Conservation (phyloP, 2,329 filamentous ascomycete species). For the Plectosphaerella sp. region DNA sequence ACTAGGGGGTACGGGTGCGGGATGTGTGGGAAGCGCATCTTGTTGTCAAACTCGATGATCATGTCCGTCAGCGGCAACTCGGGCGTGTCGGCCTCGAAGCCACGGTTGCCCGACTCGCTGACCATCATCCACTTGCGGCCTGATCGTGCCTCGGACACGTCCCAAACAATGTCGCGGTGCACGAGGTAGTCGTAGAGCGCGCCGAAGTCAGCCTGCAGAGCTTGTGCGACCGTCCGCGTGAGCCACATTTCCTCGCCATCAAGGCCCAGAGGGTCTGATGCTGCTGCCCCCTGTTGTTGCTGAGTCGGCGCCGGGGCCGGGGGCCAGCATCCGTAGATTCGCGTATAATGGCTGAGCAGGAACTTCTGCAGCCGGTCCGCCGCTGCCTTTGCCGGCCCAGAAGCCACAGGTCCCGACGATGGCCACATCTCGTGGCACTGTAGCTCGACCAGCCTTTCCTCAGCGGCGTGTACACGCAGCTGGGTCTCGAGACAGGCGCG, state of each 20-base stretch:
- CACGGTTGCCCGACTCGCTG: slow-evolving; percentile 36
- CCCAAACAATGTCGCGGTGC: slow-evolving; percentile 62
- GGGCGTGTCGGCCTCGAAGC: slow-evolving; percentile 42
- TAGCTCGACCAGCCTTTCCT: slow-evolving; percentile 57
- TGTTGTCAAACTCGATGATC: slow-evolving; percentile 61
- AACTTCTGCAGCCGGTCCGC: slow-evolving; percentile 59
- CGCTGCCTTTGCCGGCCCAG: slow-evolving; percentile 42
- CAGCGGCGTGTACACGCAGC: slow-evolving; percentile 56
- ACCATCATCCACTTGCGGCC: slow-evolving; percentile 63
- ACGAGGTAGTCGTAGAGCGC: slow-evolving; percentile 68
- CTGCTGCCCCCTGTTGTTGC: neutral
- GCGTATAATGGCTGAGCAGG: slow-evolving; percentile 52
- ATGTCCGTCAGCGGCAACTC: slow-evolving; percentile 64
- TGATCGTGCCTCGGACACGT: slow-evolving; percentile 54
- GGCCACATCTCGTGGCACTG: slow-evolving; percentile 60
- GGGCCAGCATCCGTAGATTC: slow-evolving; percentile 58
- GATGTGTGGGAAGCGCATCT: slow-evolving; percentile 59
- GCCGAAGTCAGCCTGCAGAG: slow-evolving; percentile 62
- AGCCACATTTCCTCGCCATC: slow-evolving; percentile 50
- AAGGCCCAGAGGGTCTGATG: neutral
- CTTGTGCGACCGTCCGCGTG: slow-evolving; percentile 50
- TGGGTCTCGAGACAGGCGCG: slow-evolving; percentile 58
- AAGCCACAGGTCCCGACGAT: slow-evolving; percentile 21
- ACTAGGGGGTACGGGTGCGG: slow-evolving; percentile 64
- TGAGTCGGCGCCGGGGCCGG: slow-evolving; percentile 26